A percentile compares a stretch with the other conserved stretches of the same genome.
Evolutionary conservation across 208 protist species (phyloP).

Genomic region (Polymyxa betae): DNA sequence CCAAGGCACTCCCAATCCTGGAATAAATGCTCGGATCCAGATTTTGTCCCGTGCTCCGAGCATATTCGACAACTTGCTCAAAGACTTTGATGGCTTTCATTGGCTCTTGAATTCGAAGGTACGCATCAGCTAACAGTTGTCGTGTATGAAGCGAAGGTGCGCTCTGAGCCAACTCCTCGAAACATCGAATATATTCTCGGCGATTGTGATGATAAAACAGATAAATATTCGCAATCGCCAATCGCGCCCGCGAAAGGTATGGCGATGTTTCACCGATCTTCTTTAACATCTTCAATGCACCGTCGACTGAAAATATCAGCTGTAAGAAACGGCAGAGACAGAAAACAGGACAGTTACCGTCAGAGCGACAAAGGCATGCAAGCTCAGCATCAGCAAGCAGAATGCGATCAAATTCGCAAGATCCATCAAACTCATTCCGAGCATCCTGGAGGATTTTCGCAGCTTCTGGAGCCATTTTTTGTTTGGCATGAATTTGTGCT

Average conservation of each 20-base stretch:
- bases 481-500: background rate
- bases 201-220: background rate
- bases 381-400: constrained; percentile 29
- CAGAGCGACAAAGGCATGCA: background rate
- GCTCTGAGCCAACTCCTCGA: constrained; percentile 13
- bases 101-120: constrained; percentile 21
- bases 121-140: background rate
- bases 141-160: background rate
- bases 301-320: background rate
- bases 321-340: background rate
- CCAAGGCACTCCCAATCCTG: background rate
- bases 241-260: constrained; percentile 10
- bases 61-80: background rate
- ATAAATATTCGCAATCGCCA: constrained; percentile 34
- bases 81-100: constrained; percentile 13
- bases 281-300: constrained; percentile 42
- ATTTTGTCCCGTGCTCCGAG: background rate
- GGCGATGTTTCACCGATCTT: background rate
- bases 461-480: background rate
- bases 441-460: constrained; percentile 41
- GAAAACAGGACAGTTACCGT: background rate
- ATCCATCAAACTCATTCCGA: constrained; percentile 19
- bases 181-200: constrained; percentile 18
- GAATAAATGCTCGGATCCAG: background rate
- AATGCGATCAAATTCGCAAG: constrained; percentile 31